Evolutionary conservation across 2,329 filamentous ascomycete species (phyloP), one percentile per base, ranked within the genome.

Genomic region (Coniosporium uncinatum): DNA sequence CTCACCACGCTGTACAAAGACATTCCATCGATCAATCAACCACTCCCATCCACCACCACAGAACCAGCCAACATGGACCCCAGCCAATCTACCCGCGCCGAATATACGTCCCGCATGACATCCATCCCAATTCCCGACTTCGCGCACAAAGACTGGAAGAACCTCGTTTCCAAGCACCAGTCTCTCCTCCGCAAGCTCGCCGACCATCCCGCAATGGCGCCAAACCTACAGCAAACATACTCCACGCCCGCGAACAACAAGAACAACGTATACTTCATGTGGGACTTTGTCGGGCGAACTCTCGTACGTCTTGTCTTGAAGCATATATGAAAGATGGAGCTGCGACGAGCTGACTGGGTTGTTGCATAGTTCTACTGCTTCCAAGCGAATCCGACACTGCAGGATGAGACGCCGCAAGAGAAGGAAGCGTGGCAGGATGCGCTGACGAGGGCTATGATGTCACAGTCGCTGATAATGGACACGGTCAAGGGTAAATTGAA

Each of bases 221-320:
- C 46, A 1, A 62, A 63, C 40, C 40, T 58, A 2, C 45, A 58
- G 19, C 57, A 63, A 37, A 61, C 53, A 1, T 62, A 52, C 46
- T 57, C 54, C 50, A 58, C 56, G 5, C 61, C 57, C 5, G 58
- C 59, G 2, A 46, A 45, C 8, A 44, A 39, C 16, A 63, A 62
- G 52, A 63, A 58, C 38, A 57, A 52, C n/a, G 51, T 61, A 20
- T 64, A 62, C 22, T 54, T 55, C 47, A 57, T 56, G 57, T 61
- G 58, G 57, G 56, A 62, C 44, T 61, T 59, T 44, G 50, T 58
- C 2, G 50, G 51, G 1, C 37, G 54, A 13, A 54, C 55, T 5
- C 36, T n/a, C n/a, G n/a, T n/a, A n/a, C n/a, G n/a, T n/a, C n/a
- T n/a, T n/a, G n/a, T n/a, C n/a, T n/a, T n/a, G n/a, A n/a, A n/a